phyloP scores from a whole-genome alignment of 2,329 filamentous ascomycete species.

The Metarhizium robertsii region DNA sequence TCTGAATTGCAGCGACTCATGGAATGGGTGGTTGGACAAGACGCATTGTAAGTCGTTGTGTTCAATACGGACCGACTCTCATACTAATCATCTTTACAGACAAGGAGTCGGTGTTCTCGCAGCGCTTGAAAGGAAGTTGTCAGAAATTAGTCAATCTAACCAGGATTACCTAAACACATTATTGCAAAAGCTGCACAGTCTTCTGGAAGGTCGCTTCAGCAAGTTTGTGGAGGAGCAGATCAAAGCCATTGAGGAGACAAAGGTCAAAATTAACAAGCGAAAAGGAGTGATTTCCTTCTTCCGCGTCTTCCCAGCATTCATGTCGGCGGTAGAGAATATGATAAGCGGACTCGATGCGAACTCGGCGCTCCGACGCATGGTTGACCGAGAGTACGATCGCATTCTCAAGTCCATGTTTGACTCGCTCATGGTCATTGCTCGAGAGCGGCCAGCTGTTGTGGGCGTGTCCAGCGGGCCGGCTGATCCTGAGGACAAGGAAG shows the following conservation, averaged over 20 bases:
- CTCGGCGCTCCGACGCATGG: constrained; percentile 60
- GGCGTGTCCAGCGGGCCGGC: constrained; percentile 33
- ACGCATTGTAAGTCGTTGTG: constrained; percentile 62
- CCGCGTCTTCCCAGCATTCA: constrained; percentile 83
- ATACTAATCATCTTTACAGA: constrained; percentile 29
- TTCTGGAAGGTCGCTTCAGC: constrained; percentile 65
- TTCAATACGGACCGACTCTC: background rate
- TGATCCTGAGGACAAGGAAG: constrained; percentile 83
- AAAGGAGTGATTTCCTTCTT: constrained; percentile 96
- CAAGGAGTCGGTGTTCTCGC: constrained; percentile 86
- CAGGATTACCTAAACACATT: constrained; percentile 82
- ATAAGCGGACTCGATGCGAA: constrained; percentile 48
- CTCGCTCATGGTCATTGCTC: constrained; percentile 86
- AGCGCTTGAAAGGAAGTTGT: constrained; percentile 68
- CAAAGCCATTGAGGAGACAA: constrained; percentile 91
- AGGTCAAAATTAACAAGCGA: constrained; percentile 97
- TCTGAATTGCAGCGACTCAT: constrained; percentile 69
- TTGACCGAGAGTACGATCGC: constrained; percentile 80
- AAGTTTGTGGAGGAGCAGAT: constrained; percentile 94
- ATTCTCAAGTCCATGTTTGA: constrained; percentile 96
- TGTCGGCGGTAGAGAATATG: constrained; percentile 76
- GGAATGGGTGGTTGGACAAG: constrained; percentile 71
- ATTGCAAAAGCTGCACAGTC: constrained; percentile 69
- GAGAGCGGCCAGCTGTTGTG: constrained; percentile 50
- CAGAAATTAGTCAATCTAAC: constrained; percentile 77